Base-by-base conservation (phyloP, 2,329 filamentous ascomycete genomes). In the Chrysoporthe puriensis region DNA sequence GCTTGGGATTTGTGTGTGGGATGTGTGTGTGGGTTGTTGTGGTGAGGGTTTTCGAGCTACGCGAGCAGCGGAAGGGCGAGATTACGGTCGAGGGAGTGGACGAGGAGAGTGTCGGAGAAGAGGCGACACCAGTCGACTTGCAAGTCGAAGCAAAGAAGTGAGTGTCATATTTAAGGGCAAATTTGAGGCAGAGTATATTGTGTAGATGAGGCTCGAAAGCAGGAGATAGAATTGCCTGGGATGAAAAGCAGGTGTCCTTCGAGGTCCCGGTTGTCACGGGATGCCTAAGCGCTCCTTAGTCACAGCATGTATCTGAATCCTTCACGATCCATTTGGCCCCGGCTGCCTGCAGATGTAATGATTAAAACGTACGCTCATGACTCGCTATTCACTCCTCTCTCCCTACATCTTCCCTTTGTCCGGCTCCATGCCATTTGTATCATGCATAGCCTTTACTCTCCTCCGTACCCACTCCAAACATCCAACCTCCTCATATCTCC, bases 401-500 rank as follows among this genome's bases (percentile, higher is more conserved):
- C 42, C 14, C 14, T 16, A 21, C 13, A 4, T 8, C 9, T 6
- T 6, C 40, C 36, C 6, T 7, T 46, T 6, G 18, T 57, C n/a
- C 48, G 18, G 21, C 14, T 50, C 56, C 14, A n/a, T 34, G 21
- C 32, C 65, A 54, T 64, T 63, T 13, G 71, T 71, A 61, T 72
- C 52, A 62, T 79, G 74, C 79, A 80, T 81, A 7, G 75, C 76
- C 61, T 56, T 70, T 8, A 76, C 72, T 66, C 80, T 71, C 63
- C 72, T 75, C 71, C 71, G 71, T 34, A 81, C 75, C 80, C 80
- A 82, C 18, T 80, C 78, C 34, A 73, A 69, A 60, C 80, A 82
- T 50, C 75, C 73, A 40, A 81, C 74, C 71, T 81, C 79, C 4
- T 75, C 76, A 63, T 82, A 81, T 69, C 76, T 79, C 54, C 71